These are phyloP conservation scores for Ogataea hybrid DNA, from an alignment of 1,139 yeast genomes.

Conservation along the genomic window DNA sequence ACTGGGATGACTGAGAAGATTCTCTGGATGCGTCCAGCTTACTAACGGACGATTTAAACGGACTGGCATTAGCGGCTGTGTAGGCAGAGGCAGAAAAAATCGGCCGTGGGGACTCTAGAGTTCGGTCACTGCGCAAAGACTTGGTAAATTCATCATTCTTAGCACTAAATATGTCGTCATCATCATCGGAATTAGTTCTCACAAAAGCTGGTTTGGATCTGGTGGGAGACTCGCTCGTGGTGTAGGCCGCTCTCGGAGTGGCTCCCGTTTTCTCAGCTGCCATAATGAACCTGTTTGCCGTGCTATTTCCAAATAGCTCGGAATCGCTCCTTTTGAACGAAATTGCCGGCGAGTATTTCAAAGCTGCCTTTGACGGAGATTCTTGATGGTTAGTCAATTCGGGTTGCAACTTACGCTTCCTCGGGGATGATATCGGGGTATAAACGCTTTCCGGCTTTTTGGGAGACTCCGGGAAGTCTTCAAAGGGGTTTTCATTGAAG, in stretches of 20 bases:
- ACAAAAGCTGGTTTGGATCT: constrained; percentile 50
- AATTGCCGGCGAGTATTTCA: constrained; percentile 37
- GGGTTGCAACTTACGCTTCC: constrained; percentile 24
- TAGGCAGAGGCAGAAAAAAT: constrained; percentile 61
- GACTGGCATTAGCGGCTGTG: constrained; percentile 51
- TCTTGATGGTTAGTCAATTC: constrained; percentile 19
- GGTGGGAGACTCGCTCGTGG: constrained; percentile 65
- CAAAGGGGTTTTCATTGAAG: constrained; percentile 25
- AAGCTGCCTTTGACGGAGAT: constrained; percentile 46
- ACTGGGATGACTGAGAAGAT: constrained; percentile 18
- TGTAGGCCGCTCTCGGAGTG: constrained; percentile 55
- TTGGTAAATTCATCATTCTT: constrained; percentile 27
- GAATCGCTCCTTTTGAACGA: constrained; percentile 27
- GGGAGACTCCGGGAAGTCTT: constrained; percentile 28
- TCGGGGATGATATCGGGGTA: constrained; percentile 37
- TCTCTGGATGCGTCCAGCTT: constrained; percentile 23
- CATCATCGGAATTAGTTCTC: constrained; percentile 43
- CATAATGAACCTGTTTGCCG: constrained; percentile 31
- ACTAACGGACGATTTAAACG: constrained; percentile 26
- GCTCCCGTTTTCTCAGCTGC: constrained; percentile 27
- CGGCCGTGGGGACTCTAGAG: constrained; percentile 63
- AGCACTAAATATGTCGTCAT: constrained; percentile 37
- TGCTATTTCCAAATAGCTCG: constrained; percentile 22
- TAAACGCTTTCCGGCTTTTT: constrained; percentile 31
- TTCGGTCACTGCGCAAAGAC: constrained; percentile 35